A percentile compares a stretch with the other conserved stretches of the same genome.
Evolutionary conservation across 208 protist species (phyloP).

Genomic region (Vickermania spadyakhi): DNA sequence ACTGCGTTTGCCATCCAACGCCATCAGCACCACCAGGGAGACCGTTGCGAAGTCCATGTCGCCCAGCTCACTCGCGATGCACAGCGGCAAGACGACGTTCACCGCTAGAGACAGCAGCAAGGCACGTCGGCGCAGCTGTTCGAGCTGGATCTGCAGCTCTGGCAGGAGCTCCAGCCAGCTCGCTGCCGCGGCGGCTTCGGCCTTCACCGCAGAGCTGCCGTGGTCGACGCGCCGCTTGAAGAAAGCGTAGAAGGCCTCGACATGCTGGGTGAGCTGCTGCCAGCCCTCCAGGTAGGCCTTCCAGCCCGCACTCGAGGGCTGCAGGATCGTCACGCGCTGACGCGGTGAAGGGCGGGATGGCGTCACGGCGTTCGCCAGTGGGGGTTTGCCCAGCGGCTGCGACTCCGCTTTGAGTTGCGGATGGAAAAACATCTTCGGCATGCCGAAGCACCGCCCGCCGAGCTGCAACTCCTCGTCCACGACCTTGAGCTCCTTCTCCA

Average conservation of each 20-base stretch:
- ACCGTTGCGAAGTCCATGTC: conserved; percentile 50
- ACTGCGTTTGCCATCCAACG: conserved; percentile 15
- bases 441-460: conserved; percentile 2
- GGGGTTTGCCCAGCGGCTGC: background rate
- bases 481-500: conserved; percentile 29
- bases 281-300: background rate
- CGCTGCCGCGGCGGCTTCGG: background rate
- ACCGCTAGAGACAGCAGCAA: conserved; percentile 40
- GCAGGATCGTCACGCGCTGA: background rate
- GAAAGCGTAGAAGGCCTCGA: background rate
- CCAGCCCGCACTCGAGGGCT: background rate
- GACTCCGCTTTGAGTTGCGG: background rate
- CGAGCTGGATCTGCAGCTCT: background rate
- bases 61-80: conserved; percentile 26
- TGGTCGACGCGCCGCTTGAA: conserved; percentile 7
- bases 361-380: background rate
- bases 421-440: conserved; percentile 1
- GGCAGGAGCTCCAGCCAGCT: background rate
- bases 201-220: background rate
- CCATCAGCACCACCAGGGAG: conserved; percentile 43
- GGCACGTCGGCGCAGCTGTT: conserved; percentile 8
- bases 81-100: conserved; percentile 52
- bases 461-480: background rate
- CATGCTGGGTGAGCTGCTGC: background rate
- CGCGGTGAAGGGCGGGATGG: background rate